phyloP scores from a whole-genome alignment of 306 rosid genomes.

The Begonia peltatifolia region DNA sequence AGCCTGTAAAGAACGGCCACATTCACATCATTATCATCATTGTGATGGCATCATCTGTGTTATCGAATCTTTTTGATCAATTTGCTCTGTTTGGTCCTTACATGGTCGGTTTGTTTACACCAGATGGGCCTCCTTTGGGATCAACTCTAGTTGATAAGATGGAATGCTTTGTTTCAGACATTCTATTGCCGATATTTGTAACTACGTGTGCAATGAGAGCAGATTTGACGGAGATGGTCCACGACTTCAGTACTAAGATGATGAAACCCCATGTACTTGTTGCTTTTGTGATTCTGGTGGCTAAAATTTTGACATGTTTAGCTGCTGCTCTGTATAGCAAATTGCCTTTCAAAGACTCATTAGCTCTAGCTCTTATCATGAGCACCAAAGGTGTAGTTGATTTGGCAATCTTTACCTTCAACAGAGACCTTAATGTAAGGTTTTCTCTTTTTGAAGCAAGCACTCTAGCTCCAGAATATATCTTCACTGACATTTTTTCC shows the following conservation, averaged over 20 bases:
- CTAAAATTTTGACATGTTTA: constrained; percentile 13
- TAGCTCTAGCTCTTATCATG: constrained; percentile 35
- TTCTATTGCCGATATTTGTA: constrained; percentile 42
- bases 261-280: neutral
- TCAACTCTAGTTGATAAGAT: constrained; percentile 38
- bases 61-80: constrained; percentile 12
- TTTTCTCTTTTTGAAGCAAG: neutral
- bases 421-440: constrained; percentile 16
- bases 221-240: constrained; percentile 7
- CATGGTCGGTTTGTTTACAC: constrained; percentile 44
- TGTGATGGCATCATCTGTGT: constrained; percentile 13
- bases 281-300: neutral
- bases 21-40: neutral
- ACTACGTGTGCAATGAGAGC: constrained; percentile 25
- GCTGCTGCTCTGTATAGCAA: constrained; percentile 13
- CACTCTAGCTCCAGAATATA: neutral
- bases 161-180: constrained; percentile 15
- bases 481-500: neutral
- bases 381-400: constrained; percentile 49
- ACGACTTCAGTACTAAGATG: accelerated
- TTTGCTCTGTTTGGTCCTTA: constrained; percentile 29
- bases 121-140: constrained; percentile 57
- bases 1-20: constrained; percentile 4
- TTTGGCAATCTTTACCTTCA: constrained; percentile 1
- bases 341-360: constrained; percentile 31